Conservation (phyloP, 2,329 filamentous ascomycete species). For the Monosporascus sp. region DNA sequence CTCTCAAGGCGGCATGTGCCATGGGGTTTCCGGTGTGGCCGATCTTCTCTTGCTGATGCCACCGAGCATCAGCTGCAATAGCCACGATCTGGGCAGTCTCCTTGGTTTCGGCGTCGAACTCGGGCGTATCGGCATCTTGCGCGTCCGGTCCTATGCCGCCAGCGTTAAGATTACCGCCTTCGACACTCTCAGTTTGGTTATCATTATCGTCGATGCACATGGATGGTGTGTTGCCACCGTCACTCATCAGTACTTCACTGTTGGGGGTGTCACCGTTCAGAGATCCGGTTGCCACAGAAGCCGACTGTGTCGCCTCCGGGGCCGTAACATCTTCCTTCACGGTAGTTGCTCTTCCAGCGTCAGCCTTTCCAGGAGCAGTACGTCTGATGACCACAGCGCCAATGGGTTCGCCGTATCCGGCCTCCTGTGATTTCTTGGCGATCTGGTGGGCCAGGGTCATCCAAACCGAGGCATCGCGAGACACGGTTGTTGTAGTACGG, state of each 20-base stretch:
- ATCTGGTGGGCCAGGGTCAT: slow-evolving; percentile 62
- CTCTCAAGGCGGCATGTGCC: slow-evolving; percentile 71
- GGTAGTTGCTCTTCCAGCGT: slow-evolving; percentile 7
- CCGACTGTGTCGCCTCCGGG: slow-evolving; percentile 12
- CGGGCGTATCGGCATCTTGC: slow-evolving; percentile 6
- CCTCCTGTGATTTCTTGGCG: slow-evolving; percentile 51
- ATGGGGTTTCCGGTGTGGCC: slow-evolving; percentile 63
- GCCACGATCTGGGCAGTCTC: slow-evolving; percentile 54
- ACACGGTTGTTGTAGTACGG: slow-evolving; percentile 64
- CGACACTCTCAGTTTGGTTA: not conserved
- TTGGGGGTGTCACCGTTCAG: slow-evolving; percentile 3
- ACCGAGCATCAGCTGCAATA: slow-evolving; percentile 71
- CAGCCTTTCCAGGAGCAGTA: slow-evolving; percentile 21
- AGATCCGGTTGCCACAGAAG: slow-evolving; percentile 6
- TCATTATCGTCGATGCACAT: too few relatives aligned
- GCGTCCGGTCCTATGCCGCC: slow-evolving; percentile 3
- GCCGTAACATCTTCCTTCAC: slow-evolving; percentile 15
- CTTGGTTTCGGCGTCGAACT: slow-evolving; percentile 23
- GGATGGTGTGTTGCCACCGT: not conserved
- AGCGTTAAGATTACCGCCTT: slow-evolving; percentile 4
- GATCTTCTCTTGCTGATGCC: slow-evolving; percentile 47
- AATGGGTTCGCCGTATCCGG: slow-evolving; percentile 60
- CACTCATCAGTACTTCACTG: not conserved
- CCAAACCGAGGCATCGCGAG: slow-evolving; percentile 57
- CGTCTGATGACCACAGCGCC: slow-evolving; percentile 73